Conservation (phyloP, 371 early-diverging fungal genomes). For the Polyrhizophydium stewartii region DNA sequence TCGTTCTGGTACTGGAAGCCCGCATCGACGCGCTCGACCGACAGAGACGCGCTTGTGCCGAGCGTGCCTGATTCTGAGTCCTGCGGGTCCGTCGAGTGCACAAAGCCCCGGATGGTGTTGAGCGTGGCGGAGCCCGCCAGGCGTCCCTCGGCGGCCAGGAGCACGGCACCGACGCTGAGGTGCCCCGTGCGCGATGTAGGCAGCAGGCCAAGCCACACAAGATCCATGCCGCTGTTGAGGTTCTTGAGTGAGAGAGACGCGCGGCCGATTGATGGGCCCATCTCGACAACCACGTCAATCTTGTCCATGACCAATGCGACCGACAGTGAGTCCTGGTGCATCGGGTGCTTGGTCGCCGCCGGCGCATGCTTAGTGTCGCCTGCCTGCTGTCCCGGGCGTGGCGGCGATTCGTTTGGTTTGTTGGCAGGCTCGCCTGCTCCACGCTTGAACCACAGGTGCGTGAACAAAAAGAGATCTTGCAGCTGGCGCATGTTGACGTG, state of each 20-base stretch:
- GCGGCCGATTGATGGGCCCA: slow-evolving; percentile 76
- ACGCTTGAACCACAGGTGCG: slow-evolving; percentile 52
- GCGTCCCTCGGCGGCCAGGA: slow-evolving; percentile 53
- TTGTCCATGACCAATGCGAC: slow-evolving; percentile 44
- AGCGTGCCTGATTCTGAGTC: background rate
- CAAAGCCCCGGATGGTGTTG: slow-evolving; percentile 16
- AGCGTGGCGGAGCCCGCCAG: slow-evolving; percentile 49
- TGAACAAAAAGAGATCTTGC: slow-evolving; percentile 69
- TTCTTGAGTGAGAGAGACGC: slow-evolving; percentile 22
- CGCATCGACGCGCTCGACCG: slow-evolving; percentile 36
- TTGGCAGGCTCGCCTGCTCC: too few species aligned
- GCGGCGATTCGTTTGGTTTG: too few species aligned
- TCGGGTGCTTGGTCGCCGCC: background rate
- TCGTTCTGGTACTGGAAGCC: slow-evolving; percentile 68
- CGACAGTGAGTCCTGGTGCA: slow-evolving; percentile 15
- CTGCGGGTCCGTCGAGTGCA: slow-evolving; percentile 3
- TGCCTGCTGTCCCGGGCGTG: background rate
- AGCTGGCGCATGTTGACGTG: slow-evolving; percentile 71
- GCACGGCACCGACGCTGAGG: slow-evolving; percentile 30
- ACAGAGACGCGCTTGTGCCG: slow-evolving; percentile 7
- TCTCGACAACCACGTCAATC: slow-evolving; percentile 58
- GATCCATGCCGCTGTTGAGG: slow-evolving; percentile 1
- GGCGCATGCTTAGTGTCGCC: background rate
- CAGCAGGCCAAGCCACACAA: background rate
- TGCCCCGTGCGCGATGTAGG: background rate